phyloP scores from a whole-genome alignment of 495 filamentous ascomycete genomes.

The Aspergillus sparsus region DNA sequence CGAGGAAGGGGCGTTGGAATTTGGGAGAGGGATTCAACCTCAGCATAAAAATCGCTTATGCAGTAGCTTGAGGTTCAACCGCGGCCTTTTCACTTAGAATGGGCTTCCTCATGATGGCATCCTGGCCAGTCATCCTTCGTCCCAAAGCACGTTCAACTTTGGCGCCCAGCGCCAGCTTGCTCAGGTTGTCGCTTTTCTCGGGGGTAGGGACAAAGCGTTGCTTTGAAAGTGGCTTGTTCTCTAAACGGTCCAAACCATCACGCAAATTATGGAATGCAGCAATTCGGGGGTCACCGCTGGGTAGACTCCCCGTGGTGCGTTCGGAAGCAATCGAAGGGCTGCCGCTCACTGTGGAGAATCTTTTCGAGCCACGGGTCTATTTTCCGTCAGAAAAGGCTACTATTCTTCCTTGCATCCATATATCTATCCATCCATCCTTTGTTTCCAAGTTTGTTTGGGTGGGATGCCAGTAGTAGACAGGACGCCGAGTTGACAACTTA shows the following conservation, averaged over 20 bases:
- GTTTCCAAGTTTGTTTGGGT: background rate
- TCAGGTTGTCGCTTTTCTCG: conserved; percentile 82
- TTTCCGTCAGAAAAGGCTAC: conserved; percentile 22
- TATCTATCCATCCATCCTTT: background rate
- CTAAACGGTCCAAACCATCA: conserved; percentile 81
- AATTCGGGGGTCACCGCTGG: conserved; percentile 57
- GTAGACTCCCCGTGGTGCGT: conserved; percentile 60
- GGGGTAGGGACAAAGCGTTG: conserved; percentile 83
- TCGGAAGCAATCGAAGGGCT: conserved; percentile 69
- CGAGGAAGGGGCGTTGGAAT: conserved; percentile 9
- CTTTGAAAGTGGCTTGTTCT: conserved; percentile 80
- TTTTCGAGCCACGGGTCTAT: conserved; percentile 68
- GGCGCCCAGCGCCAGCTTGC: conserved; percentile 87
- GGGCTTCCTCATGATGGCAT: conserved; percentile 73
- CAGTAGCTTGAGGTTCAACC: conserved; percentile 28
- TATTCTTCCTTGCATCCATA: background rate
- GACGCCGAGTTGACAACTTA: conserved; percentile 43
- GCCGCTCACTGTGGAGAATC: conserved; percentile 79
- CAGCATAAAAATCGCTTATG: conserved; percentile 15
- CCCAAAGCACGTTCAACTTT: conserved; percentile 92
- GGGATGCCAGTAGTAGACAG: conserved; percentile 7
- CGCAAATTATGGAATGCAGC: conserved; percentile 79
- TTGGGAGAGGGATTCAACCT: conserved; percentile 23
- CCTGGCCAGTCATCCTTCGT: conserved; percentile 85
- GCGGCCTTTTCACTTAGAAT: conserved; percentile 52